phyloP scores from a whole-genome alignment of 768 basidiomycete genomes.

The Hysterangium stoloniferum region DNA sequence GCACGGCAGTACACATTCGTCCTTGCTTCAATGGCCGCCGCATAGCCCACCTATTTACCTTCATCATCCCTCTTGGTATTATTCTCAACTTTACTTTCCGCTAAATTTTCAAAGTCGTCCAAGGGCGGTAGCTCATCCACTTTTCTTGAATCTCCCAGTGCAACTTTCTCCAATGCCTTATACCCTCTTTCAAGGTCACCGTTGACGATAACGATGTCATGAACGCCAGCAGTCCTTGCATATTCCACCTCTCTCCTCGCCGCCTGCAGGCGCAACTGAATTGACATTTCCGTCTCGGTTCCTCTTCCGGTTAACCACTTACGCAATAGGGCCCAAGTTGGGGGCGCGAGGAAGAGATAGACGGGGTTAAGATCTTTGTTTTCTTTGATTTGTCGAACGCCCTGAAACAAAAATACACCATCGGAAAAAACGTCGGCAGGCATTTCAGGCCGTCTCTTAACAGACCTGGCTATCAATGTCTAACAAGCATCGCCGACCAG shows the following conservation, averaged over 20 bases:
- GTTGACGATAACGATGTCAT: constrained; percentile 85
- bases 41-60: too few species aligned
- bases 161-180: constrained; percentile 62
- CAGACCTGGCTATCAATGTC: constrained; percentile 92
- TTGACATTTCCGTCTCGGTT: constrained; percentile 69
- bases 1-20: too few species aligned
- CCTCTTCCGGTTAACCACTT: constrained; percentile 69
- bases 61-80: too few species aligned
- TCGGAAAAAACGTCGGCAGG: neutral
- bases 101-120: too few species aligned
- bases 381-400: constrained; percentile 85
- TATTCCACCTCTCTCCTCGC: constrained; percentile 78
- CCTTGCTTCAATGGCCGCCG: too few species aligned
- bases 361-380: constrained; percentile 75
- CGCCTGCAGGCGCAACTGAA: constrained; percentile 67
- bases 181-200: constrained; percentile 85
- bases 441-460: too few species aligned
- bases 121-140: constrained; percentile 63
- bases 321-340: constrained; percentile 63
- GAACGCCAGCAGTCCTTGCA: constrained; percentile 64
- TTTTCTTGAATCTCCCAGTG: constrained; percentile 54
- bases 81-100: too few species aligned
- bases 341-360: constrained; percentile 90
- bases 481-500: constrained; percentile 79
- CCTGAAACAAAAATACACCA: constrained; percentile 37